A percentile compares a stretch with the other conserved stretches of the same genome.
Evolutionary conservation across 2,329 filamentous ascomycete species (phyloP).

Genomic region (Tympanopsis confertula): DNA sequence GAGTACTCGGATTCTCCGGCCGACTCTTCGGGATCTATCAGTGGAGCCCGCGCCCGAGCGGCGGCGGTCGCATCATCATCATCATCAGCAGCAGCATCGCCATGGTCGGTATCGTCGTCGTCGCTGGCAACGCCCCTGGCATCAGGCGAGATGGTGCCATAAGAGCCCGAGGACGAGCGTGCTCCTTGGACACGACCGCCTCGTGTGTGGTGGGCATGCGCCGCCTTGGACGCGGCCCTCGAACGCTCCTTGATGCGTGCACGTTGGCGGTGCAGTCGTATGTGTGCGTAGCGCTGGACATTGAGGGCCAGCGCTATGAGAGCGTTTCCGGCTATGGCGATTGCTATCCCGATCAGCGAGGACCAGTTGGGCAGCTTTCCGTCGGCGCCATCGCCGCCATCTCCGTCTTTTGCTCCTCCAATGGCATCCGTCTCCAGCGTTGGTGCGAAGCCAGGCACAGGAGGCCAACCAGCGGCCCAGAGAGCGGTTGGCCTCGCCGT

Average conservation of each 20-base stretch:
- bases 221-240: constrained; percentile 37
- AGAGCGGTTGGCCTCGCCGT: no score
- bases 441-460: no score
- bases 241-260: constrained; percentile 42
- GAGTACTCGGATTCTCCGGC: constrained; percentile 24
- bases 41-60: constrained; percentile 34
- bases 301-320: constrained; percentile 93
- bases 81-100: constrained; percentile 14
- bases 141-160: constrained; percentile 27
- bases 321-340: constrained; percentile 83
- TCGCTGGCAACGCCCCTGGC: constrained; percentile 13
- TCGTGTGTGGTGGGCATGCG: constrained; percentile 14
- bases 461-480: no score
- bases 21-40: constrained; percentile 36
- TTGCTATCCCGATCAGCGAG: constrained; percentile 85
- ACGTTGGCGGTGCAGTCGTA: constrained; percentile 64
- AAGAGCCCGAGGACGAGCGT: constrained; percentile 14
- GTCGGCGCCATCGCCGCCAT: constrained; percentile 24
- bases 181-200: constrained; percentile 7
- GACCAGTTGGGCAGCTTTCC: constrained; percentile 64
- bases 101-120: constrained; percentile 2
- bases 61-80: constrained; percentile 17
- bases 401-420: no score
- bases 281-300: constrained; percentile 90
- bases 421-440: no score